Evolutionary conservation across 2,329 filamentous ascomycete genomes (phyloP).

Genomic region (Phyllachora maydis): DNA sequence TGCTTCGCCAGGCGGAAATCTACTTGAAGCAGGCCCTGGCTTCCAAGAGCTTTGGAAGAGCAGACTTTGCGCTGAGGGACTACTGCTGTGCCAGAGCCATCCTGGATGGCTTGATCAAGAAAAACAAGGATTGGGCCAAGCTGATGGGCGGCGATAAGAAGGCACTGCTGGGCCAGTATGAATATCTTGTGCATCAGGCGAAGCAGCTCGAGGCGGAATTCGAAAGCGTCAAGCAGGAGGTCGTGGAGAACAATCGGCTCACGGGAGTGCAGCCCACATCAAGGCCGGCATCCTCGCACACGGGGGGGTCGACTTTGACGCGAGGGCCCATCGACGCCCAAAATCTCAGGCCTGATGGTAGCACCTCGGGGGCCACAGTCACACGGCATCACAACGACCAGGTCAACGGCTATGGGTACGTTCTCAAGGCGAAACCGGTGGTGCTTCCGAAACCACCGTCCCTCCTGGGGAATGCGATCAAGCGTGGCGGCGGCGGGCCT

Average conservation of each 20-base stretch:
- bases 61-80: constrained; percentile 61
- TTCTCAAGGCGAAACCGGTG: constrained; percentile 11
- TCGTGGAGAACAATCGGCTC: constrained; percentile 41
- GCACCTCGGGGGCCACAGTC: no score
- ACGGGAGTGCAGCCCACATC: constrained; percentile 34
- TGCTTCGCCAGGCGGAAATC: constrained; percentile 30
- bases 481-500: constrained; percentile 12
- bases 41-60: constrained; percentile 39
- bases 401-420: no score
- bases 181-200: constrained; percentile 26
- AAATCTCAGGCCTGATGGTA: no score
- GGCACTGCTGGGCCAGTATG: constrained; percentile 25
- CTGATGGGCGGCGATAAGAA: constrained; percentile 33
- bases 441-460: constrained; percentile 48
- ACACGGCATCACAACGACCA: no score
- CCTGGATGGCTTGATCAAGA: constrained; percentile 53
- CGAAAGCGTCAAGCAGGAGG: constrained; percentile 33
- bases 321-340: no score
- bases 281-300: no score
- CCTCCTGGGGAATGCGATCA: constrained; percentile 39
- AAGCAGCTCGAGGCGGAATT: constrained; percentile 25
- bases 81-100: constrained; percentile 72
- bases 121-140: constrained; percentile 52
- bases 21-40: constrained; percentile 39
- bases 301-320: no score